These are phyloP conservation scores for Acidiella bohemica DNA, from an alignment of 495 filamentous ascomycete species.

Conservation along the genomic window DNA sequence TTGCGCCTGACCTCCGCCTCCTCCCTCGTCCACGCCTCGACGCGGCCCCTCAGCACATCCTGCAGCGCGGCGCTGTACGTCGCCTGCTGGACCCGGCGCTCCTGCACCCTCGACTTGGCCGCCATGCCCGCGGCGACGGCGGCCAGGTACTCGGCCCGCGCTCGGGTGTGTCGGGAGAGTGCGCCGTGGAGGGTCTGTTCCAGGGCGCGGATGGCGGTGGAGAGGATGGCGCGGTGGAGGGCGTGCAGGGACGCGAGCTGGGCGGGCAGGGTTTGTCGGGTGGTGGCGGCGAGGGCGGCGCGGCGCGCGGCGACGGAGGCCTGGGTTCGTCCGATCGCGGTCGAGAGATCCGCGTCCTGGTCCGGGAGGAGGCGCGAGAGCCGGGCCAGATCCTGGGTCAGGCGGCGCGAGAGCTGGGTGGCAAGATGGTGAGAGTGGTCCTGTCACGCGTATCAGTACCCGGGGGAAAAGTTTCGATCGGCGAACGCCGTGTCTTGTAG, in stretches of 20 bases:
- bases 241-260: too few relatives aligned
- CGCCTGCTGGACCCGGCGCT: slow-evolving; percentile 10
- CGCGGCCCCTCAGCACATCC: slow-evolving; percentile 44
- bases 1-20: slow-evolving; percentile 13
- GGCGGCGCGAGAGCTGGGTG: neutral
- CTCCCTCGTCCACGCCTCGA: slow-evolving; percentile 32
- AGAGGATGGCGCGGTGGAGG: slow-evolving; percentile 19
- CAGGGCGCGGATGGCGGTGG: slow-evolving; percentile 28
- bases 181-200: slow-evolving; percentile 54
- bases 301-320: slow-evolving; percentile 1
- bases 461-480: neutral
- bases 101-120: slow-evolving; percentile 29
- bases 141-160: slow-evolving; percentile 44
- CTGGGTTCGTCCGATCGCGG: too few relatives aligned
- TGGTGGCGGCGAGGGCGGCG: slow-evolving; percentile 5
- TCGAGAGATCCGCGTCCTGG: neutral
- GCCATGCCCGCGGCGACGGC: slow-evolving; percentile 42
- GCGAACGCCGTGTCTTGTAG: neutral
- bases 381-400: neutral
- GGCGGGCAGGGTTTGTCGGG: too few relatives aligned
- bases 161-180: slow-evolving; percentile 41
- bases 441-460: neutral
- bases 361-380: neutral
- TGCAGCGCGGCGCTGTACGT: slow-evolving; percentile 44
- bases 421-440: neutral